Conservation (phyloP, 441 rosid genomes). For the Cnidoscolus chayamansa region DNA sequence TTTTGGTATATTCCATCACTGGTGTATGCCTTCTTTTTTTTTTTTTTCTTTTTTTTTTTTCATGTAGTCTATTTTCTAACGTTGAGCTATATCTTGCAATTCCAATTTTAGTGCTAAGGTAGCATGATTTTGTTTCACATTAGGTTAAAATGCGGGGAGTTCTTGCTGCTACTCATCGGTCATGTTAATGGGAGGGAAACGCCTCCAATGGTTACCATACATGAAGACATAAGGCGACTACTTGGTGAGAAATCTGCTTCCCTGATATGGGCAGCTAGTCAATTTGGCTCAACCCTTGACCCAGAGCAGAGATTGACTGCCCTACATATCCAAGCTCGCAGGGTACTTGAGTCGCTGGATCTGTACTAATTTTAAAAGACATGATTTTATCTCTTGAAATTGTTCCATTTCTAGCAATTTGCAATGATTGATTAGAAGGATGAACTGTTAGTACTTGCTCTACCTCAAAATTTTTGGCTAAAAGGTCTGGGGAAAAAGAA, state of each 20-base stretch:
- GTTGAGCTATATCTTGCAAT: background rate
- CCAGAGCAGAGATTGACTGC: constrained; percentile 80
- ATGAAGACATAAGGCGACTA: constrained; percentile 77
- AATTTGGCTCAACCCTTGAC: constrained; percentile 76
- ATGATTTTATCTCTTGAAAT: background rate
- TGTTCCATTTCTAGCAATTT: background rate
- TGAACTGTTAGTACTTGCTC: no score
- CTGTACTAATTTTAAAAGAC: constrained; percentile 26
- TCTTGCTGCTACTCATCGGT: constrained; percentile 80
- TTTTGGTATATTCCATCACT: no score
- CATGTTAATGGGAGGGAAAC: constrained; percentile 79
- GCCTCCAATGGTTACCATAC: constrained; percentile 73
- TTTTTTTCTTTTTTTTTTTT: background rate
- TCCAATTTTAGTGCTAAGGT: constrained; percentile 14
- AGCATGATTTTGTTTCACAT: background rate
- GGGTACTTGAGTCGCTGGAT: constrained; percentile 86
- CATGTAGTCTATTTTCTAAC: background rate
- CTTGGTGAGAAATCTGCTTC: constrained; percentile 91
- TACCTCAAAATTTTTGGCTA: no score
- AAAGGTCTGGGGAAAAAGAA: no score
- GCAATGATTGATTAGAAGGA: background rate
- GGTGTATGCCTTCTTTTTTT: no score
- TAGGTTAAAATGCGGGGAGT: constrained; percentile 93
- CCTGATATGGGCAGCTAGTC: constrained; percentile 96
- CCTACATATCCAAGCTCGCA: constrained; percentile 82